Evolutionary conservation across 257 asterid species (phyloP).

Genomic region (Paraleonurus japonicus): DNA sequence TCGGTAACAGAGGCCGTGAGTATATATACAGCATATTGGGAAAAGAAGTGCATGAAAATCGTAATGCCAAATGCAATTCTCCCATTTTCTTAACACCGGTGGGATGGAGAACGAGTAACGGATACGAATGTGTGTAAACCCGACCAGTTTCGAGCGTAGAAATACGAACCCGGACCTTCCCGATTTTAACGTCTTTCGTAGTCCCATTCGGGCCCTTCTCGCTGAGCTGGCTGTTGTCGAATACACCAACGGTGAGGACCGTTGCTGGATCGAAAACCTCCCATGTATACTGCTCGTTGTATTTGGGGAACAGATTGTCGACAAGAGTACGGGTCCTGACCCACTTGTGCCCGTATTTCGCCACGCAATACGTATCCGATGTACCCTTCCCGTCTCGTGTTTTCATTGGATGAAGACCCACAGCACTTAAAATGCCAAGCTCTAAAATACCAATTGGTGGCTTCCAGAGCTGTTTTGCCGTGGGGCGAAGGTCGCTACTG

Average conservation of each 20-base stretch:
- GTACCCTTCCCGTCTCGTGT: conserved; percentile 78
- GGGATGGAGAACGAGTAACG: conserved; percentile 75
- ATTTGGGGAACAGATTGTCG: conserved; percentile 73
- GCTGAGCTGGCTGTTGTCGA: conserved; percentile 72
- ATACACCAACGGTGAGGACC: conserved; percentile 84
- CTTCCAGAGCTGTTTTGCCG: conserved; percentile 84
- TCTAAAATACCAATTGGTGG: conserved; percentile 80
- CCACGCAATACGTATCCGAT: conserved; percentile 86
- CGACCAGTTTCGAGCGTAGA: conserved; percentile 86
- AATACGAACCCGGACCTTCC: conserved; percentile 85
- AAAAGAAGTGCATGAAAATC: conserved; percentile 77
- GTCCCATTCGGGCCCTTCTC: conserved; percentile 51
- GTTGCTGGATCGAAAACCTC: conserved; percentile 93
- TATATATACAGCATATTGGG: conserved; percentile 69
- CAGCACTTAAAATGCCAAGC: conserved; percentile 73
- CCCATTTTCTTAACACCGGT: conserved; percentile 93
- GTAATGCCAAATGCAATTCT: conserved; percentile 74
- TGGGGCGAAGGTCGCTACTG: conserved; percentile 92
- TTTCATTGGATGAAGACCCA: conserved; percentile 88
- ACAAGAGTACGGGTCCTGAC: conserved; percentile 78
- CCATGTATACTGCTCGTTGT: conserved; percentile 88
- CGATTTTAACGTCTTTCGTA: conserved; percentile 67
- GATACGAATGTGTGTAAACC: conserved; percentile 86
- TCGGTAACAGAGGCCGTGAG: conserved; percentile 72
- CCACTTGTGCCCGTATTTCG: conserved; percentile 91